These are phyloP conservation scores for Oryza nivara DNA, from an alignment of 176 grass and related monocot genomes.

Conservation along the genomic window DNA sequence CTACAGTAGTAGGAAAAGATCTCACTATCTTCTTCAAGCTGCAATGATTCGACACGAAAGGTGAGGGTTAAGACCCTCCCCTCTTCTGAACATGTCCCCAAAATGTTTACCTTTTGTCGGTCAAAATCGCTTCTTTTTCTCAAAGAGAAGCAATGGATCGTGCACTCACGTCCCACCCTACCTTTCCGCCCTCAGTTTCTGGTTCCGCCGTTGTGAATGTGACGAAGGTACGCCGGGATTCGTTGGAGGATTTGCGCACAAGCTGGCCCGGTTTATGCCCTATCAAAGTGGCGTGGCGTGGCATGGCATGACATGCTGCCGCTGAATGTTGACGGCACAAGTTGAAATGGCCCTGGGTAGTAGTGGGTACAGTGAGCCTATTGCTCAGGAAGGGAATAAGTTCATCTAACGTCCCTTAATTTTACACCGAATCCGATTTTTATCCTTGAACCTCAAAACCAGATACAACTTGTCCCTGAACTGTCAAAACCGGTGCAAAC, in stretches of 20 bases:
- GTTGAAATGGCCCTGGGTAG: background rate
- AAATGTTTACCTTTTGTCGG: background rate
- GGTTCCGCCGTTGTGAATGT: background rate
- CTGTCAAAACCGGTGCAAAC: too few species aligned
- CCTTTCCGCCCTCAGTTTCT: conserved; percentile 18
- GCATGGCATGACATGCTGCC: background rate
- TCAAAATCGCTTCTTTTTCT: background rate
- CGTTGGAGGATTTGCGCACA: background rate
- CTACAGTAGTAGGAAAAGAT: background rate
- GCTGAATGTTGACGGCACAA: background rate
- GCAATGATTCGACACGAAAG: conserved; percentile 24
- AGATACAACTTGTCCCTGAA: too few species aligned
- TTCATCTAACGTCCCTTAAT: too few species aligned
- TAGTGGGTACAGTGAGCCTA: background rate
- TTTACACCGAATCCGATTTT: too few species aligned
- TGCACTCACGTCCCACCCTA: background rate
- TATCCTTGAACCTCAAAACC: too few species aligned
- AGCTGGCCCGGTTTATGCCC: background rate
- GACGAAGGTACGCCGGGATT: background rate
- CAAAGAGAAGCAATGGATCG: conserved; percentile 4
- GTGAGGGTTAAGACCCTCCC: background rate
- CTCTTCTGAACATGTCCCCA: background rate
- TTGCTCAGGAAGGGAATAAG: background rate
- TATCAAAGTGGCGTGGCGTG: background rate
- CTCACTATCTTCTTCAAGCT: conserved; percentile 3